Evolutionary conservation across 2,329 filamentous ascomycete genomes (phyloP).

Genomic region (Xylaria hypoxylon): DNA sequence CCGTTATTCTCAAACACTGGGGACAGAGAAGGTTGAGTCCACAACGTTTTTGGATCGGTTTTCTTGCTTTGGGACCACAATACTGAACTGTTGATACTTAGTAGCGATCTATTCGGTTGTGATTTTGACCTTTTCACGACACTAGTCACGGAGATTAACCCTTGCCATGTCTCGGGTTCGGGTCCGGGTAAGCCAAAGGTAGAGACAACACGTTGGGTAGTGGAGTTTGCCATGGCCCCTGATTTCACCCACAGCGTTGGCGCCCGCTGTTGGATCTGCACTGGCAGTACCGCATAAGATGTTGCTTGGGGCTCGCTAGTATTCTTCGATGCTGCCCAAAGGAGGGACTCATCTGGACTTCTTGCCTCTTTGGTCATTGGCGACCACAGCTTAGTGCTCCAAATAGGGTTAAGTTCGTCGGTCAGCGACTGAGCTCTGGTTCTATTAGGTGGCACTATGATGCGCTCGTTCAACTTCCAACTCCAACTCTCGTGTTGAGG

Average conservation of each 20-base stretch:
- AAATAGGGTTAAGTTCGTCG: slow-evolving; percentile 49
- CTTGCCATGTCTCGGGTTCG: slow-evolving; percentile 20
- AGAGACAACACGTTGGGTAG: neutral
- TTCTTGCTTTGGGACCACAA: slow-evolving; percentile 22
- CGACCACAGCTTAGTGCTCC: slow-evolving; percentile 55
- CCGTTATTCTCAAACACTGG: neutral
- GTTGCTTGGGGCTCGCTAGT: slow-evolving; percentile 2
- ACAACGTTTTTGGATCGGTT: slow-evolving; percentile 1
- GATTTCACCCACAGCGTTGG: slow-evolving; percentile 20
- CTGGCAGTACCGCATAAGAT: neutral
- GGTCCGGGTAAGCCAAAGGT: slow-evolving; percentile 26
- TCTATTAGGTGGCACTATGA: slow-evolving; percentile 44
- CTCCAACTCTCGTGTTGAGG: slow-evolving; percentile 54
- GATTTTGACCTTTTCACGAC: slow-evolving; percentile 15
- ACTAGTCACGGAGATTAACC: slow-evolving; percentile 8
- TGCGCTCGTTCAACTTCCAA: slow-evolving; percentile 56
- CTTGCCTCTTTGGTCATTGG: slow-evolving; percentile 4
- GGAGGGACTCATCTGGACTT: neutral
- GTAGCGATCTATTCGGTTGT: slow-evolving; percentile 6
- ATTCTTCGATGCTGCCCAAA: slow-evolving; percentile 20
- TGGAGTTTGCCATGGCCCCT: neutral
- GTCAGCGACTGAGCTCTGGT: slow-evolving; percentile 48
- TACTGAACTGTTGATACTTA: slow-evolving; percentile 17
- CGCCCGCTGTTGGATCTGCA: neutral
- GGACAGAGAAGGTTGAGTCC: slow-evolving; percentile 4